These are phyloP conservation scores for Colletotrichum sp. DNA, from an alignment of 2,329 filamentous ascomycete genomes.

Conservation along the genomic window DNA sequence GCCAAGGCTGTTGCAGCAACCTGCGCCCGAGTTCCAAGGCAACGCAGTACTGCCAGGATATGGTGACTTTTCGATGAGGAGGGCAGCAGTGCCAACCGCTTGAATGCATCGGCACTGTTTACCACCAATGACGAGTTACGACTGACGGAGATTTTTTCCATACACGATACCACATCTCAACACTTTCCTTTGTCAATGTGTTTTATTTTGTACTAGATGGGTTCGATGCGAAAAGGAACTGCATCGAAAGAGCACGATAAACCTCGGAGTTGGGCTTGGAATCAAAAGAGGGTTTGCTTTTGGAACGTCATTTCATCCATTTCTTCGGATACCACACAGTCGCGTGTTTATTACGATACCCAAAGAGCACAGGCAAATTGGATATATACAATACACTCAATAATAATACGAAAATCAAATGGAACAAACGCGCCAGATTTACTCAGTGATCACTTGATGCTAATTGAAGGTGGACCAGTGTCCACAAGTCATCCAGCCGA, in stretches of 20 bases:
- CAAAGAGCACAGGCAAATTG: constrained; percentile 2
- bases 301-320: neutral
- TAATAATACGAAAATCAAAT: neutral
- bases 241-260: neutral
- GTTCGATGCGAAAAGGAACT: neutral
- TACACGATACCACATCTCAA: neutral
- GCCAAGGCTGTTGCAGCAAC: constrained; percentile 43
- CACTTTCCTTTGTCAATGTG: neutral
- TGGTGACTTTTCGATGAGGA: constrained; percentile 28
- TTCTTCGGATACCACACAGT: neutral
- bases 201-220: neutral
- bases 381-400: neutral
- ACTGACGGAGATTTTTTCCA: neutral
- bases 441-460: neutral
- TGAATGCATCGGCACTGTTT: neutral
- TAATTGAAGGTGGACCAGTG: neutral
- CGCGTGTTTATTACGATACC: constrained; percentile 4
- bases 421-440: neutral
- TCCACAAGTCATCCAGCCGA: neutral
- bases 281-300: neutral
- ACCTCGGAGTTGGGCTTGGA: neutral
- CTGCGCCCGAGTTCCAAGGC: constrained; percentile 34
- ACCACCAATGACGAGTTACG: neutral
- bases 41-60: constrained; percentile 44
- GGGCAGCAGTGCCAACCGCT: neutral